Evolutionary conservation across 768 basidiomycete genomes (phyloP).

Genomic region (Boletus huronensis): DNA sequence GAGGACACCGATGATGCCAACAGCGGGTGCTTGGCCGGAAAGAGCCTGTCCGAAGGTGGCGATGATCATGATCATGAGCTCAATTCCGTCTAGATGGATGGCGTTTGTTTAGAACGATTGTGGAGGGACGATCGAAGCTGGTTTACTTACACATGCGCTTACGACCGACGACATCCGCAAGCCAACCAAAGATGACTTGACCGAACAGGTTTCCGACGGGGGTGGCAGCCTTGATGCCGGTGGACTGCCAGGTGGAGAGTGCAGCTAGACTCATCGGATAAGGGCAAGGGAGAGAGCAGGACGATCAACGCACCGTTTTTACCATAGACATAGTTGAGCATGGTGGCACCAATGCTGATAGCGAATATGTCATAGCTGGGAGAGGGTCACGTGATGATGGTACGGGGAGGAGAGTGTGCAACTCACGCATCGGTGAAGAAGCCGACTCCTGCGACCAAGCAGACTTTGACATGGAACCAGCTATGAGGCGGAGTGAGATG

Average conservation of each 20-base stretch:
- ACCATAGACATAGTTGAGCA: slow-evolving; percentile 83
- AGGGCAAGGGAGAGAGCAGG: not conserved
- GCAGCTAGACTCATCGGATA: slow-evolving; percentile 8
- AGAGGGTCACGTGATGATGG: not conserved
- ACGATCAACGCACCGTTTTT: slow-evolving; percentile 5
- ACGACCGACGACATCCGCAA: slow-evolving; percentile 73
- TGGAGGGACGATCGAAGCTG: not conserved
- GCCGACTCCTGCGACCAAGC: slow-evolving; percentile 70
- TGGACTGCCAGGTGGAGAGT: slow-evolving; percentile 56
- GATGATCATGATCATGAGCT: slow-evolving; percentile 77
- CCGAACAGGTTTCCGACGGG: slow-evolving; percentile 74
- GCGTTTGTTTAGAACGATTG: not conserved
- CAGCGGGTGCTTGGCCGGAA: slow-evolving; percentile 60
- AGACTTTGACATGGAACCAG: slow-evolving; percentile 83
- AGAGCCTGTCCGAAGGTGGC: slow-evolving; percentile 79
- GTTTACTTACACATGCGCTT: slow-evolving; percentile 71
- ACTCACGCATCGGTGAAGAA: slow-evolving; percentile 86
- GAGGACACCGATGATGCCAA: slow-evolving; percentile 71
- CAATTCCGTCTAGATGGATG: slow-evolving; percentile 39
- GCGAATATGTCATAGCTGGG: slow-evolving; percentile 77
- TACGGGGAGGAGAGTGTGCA: not conserved
- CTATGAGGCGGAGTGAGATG: slow-evolving; percentile 31
- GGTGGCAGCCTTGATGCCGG: slow-evolving; percentile 75
- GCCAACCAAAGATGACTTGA: slow-evolving; percentile 76
- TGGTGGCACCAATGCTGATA: slow-evolving; percentile 79